Evolutionary conservation across 2,329 filamentous ascomycete species (phyloP), one percentile per base, ranked within the genome.

Genomic region (Ambrosiella beaveri): DNA sequence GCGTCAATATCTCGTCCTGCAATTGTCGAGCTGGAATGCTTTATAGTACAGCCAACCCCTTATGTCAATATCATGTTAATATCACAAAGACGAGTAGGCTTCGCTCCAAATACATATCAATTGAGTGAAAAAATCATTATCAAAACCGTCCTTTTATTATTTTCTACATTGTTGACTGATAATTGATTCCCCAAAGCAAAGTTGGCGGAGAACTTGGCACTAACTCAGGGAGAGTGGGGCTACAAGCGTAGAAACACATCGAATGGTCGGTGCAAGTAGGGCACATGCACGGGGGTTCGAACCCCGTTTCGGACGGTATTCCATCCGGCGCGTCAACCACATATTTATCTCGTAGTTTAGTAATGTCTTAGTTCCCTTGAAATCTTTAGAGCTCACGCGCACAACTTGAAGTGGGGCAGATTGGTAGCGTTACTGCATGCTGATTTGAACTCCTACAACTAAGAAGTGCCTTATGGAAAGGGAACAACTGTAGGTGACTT

Each of bases 231-330:
- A 13, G 8, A 15, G 47, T 35, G 8, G 8, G 9, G 17, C 47
- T 19, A 51, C 47, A 15, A 11, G 8, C 2, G 9, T 57, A 53
- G 49, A 57, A 57, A 36, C 38, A 12, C 6, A 45, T 60, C 41
- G 51, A 57, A 55, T 50, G 36, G 15, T 44, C 40, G 49, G 58
- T 36, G 57, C 57, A 54, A 54, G 58, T 39, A 55, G 55, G 51
- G 36, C 50, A 27, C 38, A 50, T 36, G 36, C 39, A 39, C 50
- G 39, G 39, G 35, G 38, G 6, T 17, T 19, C 36, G 9, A 58
- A 58, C 39, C 8, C 57, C 57, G 57, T 35, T 27, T 3, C 50
- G 51, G 49, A 19, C 19, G n/a, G 57, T 40, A n/a, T 17, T 47
- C 50, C 27, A 27, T 27, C 27, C 57, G 50, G 57, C 50, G 27